Conservation (phyloP, 352 stramenopile genomes). For the Nothophytophthora sp. region DNA sequence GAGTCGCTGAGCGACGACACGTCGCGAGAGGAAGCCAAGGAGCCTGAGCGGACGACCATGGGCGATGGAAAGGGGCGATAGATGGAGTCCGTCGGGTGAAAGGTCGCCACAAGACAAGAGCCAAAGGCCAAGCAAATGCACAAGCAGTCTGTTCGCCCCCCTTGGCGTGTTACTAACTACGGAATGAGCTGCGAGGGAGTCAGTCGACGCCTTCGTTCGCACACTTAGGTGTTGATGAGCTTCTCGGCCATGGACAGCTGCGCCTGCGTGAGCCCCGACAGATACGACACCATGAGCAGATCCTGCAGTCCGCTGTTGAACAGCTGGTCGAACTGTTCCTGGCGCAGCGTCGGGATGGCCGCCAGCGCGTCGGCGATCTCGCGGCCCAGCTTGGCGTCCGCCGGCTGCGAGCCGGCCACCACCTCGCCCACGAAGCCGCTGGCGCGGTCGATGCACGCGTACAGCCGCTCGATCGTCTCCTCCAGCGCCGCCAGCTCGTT, state of each 20-base stretch:
- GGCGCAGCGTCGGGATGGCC: constrained; percentile 92
- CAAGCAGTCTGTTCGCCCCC: constrained; percentile 21
- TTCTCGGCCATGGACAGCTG: constrained; percentile 98
- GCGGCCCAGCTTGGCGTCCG: constrained; percentile 89
- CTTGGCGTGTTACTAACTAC: constrained; percentile 35
- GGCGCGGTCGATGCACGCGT: constrained; percentile 90
- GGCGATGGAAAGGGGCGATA: neutral
- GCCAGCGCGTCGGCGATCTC: constrained; percentile 95
- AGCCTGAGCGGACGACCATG: constrained; percentile 10
- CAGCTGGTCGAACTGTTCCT: constrained; percentile 96
- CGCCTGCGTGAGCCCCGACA: constrained; percentile 96
- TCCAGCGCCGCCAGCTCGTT: constrained; percentile 79
- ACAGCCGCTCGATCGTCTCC: constrained; percentile 87
- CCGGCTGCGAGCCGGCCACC: constrained; percentile 70
- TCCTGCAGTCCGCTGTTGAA: constrained; percentile 98
- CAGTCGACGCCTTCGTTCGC: constrained; percentile 5
- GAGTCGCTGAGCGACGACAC: constrained; percentile 20
- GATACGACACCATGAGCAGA: constrained; percentile 98
- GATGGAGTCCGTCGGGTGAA: constrained; percentile 20
- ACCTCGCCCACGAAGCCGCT: constrained; percentile 92
- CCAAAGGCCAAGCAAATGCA: constrained; percentile 23
- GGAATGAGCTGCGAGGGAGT: constrained; percentile 8
- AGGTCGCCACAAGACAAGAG: constrained; percentile 4
- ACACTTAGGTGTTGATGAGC: constrained; percentile 90
- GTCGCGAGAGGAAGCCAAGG: constrained; percentile 3